phyloP scores from a whole-genome alignment of 2,329 filamentous ascomycete genomes.

The Cladophialophora exuberans region DNA sequence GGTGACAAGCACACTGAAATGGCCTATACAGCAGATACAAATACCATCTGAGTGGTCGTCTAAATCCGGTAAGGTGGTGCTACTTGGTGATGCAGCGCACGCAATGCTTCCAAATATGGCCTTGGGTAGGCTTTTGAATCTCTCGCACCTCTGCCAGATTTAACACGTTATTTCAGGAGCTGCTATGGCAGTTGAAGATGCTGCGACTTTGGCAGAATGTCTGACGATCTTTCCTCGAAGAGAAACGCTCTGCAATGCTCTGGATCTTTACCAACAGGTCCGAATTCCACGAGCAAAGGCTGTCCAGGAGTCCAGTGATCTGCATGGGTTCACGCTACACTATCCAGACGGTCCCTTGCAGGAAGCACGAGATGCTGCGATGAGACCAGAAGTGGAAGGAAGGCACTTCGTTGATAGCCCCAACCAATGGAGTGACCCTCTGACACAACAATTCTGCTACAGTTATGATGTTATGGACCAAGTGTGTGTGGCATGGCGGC shows the following conservation, averaged over 20 bases:
- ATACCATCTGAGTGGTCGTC: conserved; percentile 33
- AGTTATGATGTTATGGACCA: too few relatives aligned
- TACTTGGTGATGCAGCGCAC: conserved; percentile 48
- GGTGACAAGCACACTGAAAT: conserved; percentile 1
- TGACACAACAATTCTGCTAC: too few relatives aligned
- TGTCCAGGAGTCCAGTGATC: conserved; percentile 47
- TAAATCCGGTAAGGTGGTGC: conserved; percentile 36
- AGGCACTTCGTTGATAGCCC: conserved; percentile 42
- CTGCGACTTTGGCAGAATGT: conserved; percentile 1
- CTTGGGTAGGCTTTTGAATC: conserved; percentile 35
- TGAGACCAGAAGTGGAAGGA: conserved; percentile 45
- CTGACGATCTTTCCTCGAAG: neutral
- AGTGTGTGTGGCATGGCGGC: too few relatives aligned
- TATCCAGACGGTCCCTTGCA: conserved; percentile 48
- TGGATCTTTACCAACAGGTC: neutral
- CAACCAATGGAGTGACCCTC: conserved; percentile 55
- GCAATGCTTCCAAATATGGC: conserved; percentile 50
- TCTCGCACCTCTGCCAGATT: neutral
- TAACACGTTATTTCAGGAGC: neutral
- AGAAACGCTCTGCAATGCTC: neutral
- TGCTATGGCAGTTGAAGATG: conserved; percentile 15
- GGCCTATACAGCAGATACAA: conserved; percentile 5
- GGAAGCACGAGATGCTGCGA: conserved; percentile 46
- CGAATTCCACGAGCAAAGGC: conserved; percentile 2
- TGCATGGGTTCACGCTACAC: conserved; percentile 54